Evolutionary conservation across 148 eudicot species (phyloP).

Genomic region (Rhododendron kiyosumense): DNA sequence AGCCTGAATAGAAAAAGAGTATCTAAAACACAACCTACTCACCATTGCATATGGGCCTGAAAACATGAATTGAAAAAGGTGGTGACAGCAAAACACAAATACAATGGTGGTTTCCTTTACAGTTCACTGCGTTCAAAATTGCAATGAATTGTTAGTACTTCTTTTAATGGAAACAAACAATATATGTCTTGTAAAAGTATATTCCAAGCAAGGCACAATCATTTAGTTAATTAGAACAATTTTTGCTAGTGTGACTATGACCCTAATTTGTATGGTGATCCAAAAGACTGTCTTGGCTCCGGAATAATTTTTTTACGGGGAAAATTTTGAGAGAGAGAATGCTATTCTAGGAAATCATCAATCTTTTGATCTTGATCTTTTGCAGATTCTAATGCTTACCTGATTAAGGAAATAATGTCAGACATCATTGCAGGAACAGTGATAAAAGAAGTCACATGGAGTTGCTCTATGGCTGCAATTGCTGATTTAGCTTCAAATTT

Average conservation of each 20-base stretch:
- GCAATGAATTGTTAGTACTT: neutral
- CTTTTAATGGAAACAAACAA: neutral
- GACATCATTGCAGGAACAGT: constrained; percentile 89
- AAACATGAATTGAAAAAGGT: neutral
- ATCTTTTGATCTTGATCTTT: neutral
- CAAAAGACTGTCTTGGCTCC: neutral
- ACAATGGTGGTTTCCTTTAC: neutral
- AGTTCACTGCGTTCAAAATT: neutral
- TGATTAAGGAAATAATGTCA: constrained; percentile 57
- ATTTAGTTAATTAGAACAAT: neutral
- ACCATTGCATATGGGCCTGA: neutral
- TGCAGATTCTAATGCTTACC: constrained; percentile 27
- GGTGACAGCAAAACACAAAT: neutral
- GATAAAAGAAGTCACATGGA: constrained; percentile 66
- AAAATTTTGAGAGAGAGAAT: neutral
- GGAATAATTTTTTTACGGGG: neutral
- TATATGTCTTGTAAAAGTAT: neutral
- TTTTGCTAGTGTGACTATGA: neutral
- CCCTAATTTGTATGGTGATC: neutral
- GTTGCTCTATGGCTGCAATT: constrained; percentile 49
- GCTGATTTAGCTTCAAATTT: constrained; percentile 77
- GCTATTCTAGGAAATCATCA: neutral
- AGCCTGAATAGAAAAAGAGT: neutral
- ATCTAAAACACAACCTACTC: neutral
- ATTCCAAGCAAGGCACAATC: neutral